Base-by-base conservation (phyloP, 495 filamentous ascomycete genomes). In the Chlorociboria aeruginascens region DNA sequence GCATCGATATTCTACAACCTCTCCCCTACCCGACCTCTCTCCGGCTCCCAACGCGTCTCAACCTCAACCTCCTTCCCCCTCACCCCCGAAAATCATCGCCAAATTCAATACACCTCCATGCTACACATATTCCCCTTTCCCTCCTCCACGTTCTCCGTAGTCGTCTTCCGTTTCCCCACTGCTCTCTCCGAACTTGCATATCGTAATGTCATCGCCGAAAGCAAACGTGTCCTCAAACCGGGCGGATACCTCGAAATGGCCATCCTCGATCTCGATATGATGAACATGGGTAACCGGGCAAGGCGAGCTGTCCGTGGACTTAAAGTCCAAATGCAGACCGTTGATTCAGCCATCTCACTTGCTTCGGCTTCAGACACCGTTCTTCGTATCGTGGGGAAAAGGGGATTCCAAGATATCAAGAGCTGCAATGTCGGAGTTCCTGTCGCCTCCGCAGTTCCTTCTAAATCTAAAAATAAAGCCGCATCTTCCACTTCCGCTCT, bases 211-310 rank as follows among this genome's bases (percentile, higher is more conserved):
- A 70, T 96, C 32, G 82, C 81, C 0, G 90, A 99, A 66, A 86
- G 86, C 56, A 89, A 87, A 55, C 82, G 92, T 3, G 92, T 97
- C 8, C 73, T 99, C 4, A 83, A 86, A 48, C 84, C 90, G 0
- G 89, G 87, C 8, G 92, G 92, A 2, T 89, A 89, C 54, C 71
- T 99, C 17, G 92, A 95, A 59, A 71, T 95, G 63, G 82, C 82
- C 45, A 70, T 95, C 51, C 71, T 95, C 8, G 86, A 96, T 55
- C 71, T 89, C 32, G 82, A 93, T 60, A 72, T 97, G 68, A 78
- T 93, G 57, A 82, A 94, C 61, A 85, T 95, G 83, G 79, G 90
- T 10, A 81, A 74, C 48, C 74, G 75, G 40, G 81, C 84, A 3
- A 77, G 89, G 9, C 77, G 80, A 47, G 81, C 86, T 0, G 79